Base-by-base conservation (phyloP, 2,329 filamentous ascomycete genomes). In the Scedosporium boydii region DNA sequence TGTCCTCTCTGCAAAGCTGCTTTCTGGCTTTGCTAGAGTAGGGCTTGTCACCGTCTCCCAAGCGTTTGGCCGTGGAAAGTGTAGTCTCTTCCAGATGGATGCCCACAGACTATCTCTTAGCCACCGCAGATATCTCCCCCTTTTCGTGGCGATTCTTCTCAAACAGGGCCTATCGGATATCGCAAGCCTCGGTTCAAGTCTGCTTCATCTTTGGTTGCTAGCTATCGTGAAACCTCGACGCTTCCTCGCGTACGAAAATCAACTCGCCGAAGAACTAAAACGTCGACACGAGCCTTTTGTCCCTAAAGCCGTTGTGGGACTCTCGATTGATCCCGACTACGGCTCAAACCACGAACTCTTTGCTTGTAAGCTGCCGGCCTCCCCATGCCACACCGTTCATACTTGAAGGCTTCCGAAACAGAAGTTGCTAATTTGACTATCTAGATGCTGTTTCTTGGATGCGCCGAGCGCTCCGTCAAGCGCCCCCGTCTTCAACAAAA, bases 81-180 rank as follows among this genome's bases (percentile, higher is more conserved):
- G 82, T 64, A 74, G 77, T 42, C 68, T 86, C 2, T 86, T 85
- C 62, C 74, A 77, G 14, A 73, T 73, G 3, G 55, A 71, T 7
- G 75, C 77, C 0, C 74, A 74, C 10, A 73, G 74, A 10, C 69
- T 82, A 16, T 68, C 68, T 16, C 71, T 77, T 2, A 66, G 73
- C 3, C 76, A 79, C 59, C 75, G 81, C n/a, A 75, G 68, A 62
- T 79, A 78, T 61, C 66, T 82, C 16, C 72, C 78, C 0, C 73
- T 86, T 6, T 86, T 86, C 66, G 69, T 85, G 26, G 72, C 77
- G 2, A 76, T 74, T 0, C 70, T 87, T 7, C 70, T 85, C 21
- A 77, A 78, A 62, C 71, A 77, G 58, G 74, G 74, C 6, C 69
- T 81, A 21, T 73, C 78, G 42, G 77, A 82, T 60, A 80, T 83